Conservation (phyloP, 2,329 filamentous ascomycete species). For the Magnaporthiopsis incrustans region DNA sequence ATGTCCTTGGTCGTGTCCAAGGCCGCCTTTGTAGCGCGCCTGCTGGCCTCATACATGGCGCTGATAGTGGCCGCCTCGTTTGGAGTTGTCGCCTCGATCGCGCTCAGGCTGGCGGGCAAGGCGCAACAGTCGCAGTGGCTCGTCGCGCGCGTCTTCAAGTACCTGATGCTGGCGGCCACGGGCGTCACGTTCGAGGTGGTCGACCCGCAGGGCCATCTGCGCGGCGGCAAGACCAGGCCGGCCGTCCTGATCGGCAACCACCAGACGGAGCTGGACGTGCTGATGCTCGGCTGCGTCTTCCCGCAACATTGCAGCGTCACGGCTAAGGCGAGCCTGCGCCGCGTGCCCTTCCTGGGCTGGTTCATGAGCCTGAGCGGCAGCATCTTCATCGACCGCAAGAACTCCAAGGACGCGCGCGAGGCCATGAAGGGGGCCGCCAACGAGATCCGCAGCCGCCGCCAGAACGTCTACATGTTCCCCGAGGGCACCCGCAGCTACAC, state of each 20-base stretch:
- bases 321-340: conserved; percentile 77
- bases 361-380: conserved; percentile 85
- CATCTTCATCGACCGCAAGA: conserved; percentile 91
- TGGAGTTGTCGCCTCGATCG: conserved; percentile 66
- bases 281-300: conserved; percentile 84
- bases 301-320: conserved; percentile 89
- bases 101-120: conserved; percentile 63
- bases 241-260: conserved; percentile 93
- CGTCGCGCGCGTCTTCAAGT: conserved; percentile 70
- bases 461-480: conserved; percentile 80
- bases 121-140: conserved; percentile 81
- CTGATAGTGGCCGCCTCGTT: conserved; percentile 57
- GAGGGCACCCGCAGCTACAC: conserved; percentile 92
- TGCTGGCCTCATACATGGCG: conserved; percentile 56
- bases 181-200: conserved; percentile 72
- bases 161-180: conserved; percentile 63
- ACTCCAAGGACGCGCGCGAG: conserved; percentile 70
- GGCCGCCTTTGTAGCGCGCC: conserved; percentile 61
- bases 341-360: conserved; percentile 81
- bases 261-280: conserved; percentile 90
- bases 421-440: conserved; percentile 78
- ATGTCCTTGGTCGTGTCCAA: conserved; percentile 50
- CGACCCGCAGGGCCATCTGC: conserved; percentile 56
- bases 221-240: conserved; percentile 51
- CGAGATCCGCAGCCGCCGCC: conserved; percentile 64